Evolutionary conservation across 2,329 filamentous ascomycete species (phyloP), one percentile per base, ranked within the genome.

Genomic region (Fusarium decemcellulare): DNA sequence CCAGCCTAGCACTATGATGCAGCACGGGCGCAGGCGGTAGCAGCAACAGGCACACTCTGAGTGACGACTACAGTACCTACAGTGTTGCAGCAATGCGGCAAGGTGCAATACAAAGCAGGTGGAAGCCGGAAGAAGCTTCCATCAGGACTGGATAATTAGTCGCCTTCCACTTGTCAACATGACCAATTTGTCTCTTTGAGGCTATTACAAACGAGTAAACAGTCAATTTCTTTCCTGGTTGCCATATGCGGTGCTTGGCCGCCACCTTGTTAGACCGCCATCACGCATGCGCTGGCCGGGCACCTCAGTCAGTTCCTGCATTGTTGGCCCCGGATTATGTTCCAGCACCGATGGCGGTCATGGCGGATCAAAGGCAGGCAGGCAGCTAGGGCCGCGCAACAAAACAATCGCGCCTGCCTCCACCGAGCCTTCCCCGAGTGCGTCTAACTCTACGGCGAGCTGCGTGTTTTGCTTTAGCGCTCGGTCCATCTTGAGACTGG

Each of bases 1-100:
- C 51, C 58, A 69, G 63, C 61, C 65, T 61, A 43, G 67, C 60
- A 71, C 61, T 60, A 74, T 74, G 73, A 74, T 76, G 72, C 61
- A 70, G 70, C 62, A 64, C 63, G 56, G 61, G 47, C 59, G 67
- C 23, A 42, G 47, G 47, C 47, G 62, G 65, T 59, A 58, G 68
- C 65, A 68, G 62, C 62, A 67, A 59, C 72, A 74, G 72, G 69
- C 72, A 73, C 65, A 68, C 69, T 52, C 47, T 62, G 67, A 74
- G 72, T 74, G 72, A 74, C 72, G 72, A 74, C 68, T 71, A 46
- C 64, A 48, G 44, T 43, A 43, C 39, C 8, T 10, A 14, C 34
- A 42, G 16, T 48, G 32, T 37, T 46, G 30, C 34, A 14, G 23
- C 29, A 23, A 12, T 37, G 37, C 18, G 37, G 65, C 62, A 54